phyloP scores from a whole-genome alignment of 805 yeast genomes.

The Suhomyces sp. region DNA sequence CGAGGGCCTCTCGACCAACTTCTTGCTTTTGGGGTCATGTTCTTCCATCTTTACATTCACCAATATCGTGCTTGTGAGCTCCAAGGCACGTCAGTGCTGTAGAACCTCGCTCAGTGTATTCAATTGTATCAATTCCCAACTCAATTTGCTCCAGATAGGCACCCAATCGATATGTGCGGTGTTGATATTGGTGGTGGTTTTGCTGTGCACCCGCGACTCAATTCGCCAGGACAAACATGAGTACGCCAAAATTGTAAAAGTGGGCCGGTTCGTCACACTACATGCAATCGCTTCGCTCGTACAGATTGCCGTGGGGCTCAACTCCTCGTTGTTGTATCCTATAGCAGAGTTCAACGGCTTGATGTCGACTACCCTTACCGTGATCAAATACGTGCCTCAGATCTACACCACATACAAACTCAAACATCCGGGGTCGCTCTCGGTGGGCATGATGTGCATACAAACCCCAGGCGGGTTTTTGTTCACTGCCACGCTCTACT shows the following conservation, averaged over 20 bases:
- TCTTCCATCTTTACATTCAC: constrained; percentile 67
- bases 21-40: constrained; percentile 64
- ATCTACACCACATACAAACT: constrained; percentile 63
- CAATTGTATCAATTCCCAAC: constrained; percentile 63
- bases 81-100: constrained; percentile 65
- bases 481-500: constrained; percentile 69
- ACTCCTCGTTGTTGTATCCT: constrained; percentile 20
- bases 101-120: constrained; percentile 38
- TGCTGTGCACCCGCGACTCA: constrained; percentile 44
- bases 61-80: constrained; percentile 61
- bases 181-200: constrained; percentile 54
- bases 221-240: constrained; percentile 46
- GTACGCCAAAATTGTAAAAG: constrained; percentile 37
- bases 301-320: constrained; percentile 33
- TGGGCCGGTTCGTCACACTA: constrained; percentile 38
- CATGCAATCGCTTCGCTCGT: constrained; percentile 35
- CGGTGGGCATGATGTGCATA: constrained; percentile 75
- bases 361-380: constrained; percentile 58
- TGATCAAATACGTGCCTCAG: constrained; percentile 78
- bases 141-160: constrained; percentile 66
- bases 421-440: constrained; percentile 77
- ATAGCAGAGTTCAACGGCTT: constrained; percentile 65
- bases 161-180: constrained; percentile 60
- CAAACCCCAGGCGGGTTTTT: constrained; percentile 89
- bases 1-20: constrained; percentile 76